Evolutionary conservation across 1,284 basidiomycete species (phyloP).

Genomic region (Vanrija sp.): DNA sequence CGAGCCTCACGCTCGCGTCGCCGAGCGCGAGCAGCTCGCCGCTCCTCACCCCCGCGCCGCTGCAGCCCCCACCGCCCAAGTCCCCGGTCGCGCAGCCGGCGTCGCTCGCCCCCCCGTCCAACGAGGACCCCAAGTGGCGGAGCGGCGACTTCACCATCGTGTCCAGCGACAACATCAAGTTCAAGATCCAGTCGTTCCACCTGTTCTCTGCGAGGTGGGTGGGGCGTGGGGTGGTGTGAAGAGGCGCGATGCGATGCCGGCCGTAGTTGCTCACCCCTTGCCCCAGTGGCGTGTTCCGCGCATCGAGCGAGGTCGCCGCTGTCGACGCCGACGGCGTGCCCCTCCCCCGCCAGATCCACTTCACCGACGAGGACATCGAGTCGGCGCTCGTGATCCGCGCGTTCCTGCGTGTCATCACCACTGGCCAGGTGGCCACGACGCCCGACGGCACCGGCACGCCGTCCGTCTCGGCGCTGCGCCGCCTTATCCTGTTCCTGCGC

Average conservation of each 20-base stretch:
- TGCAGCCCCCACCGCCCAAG: too few relatives aligned
- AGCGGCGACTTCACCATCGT: slow-evolving; percentile 8
- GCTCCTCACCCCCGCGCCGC: too few relatives aligned
- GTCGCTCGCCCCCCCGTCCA: too few relatives aligned
- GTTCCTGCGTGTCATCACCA: slow-evolving; percentile 11
- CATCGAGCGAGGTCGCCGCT: not conserved
- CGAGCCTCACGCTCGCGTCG: too few relatives aligned
- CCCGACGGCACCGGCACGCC: slow-evolving; percentile 4
- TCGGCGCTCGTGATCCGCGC: slow-evolving; percentile 5
- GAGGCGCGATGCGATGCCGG: too few relatives aligned
- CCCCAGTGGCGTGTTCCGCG: slow-evolving; percentile 4
- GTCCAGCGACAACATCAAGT: slow-evolving; percentile 6
- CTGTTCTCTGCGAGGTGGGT: slow-evolving; percentile 8
- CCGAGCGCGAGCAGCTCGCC: too few relatives aligned
- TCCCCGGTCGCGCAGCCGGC: too few relatives aligned
- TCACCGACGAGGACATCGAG: slow-evolving; percentile 10
- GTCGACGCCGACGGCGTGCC: not conserved
- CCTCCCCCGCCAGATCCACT: not conserved
- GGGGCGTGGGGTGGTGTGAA: not conserved
- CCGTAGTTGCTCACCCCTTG: not conserved
- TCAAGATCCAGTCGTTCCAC: slow-evolving; percentile 3
- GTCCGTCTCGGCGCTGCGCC: not conserved
- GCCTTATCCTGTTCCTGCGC: slow-evolving; percentile 9
- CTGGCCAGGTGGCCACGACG: slow-evolving; percentile 4
- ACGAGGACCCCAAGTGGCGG: not conserved